Evolutionary conservation across 352 stramenopile genomes (phyloP).

Genomic region (Phytophthora quininea): DNA sequence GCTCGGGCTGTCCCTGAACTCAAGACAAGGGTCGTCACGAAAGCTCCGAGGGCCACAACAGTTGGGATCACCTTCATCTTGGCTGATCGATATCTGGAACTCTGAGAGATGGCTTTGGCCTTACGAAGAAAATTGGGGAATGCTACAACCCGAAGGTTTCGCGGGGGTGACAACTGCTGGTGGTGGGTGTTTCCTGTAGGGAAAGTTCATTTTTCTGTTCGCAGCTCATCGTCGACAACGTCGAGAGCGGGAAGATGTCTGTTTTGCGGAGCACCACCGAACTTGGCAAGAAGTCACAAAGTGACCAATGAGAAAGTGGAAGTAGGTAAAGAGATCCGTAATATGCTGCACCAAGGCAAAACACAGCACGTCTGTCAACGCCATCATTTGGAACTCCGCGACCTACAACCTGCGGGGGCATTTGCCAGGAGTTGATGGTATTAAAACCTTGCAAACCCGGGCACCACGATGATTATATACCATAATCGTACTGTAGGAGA

Average conservation of each 20-base stretch:
- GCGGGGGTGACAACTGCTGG: background rate
- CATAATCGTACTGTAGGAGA: too few species aligned
- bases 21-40: constrained; percentile 22
- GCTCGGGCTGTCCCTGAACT: constrained; percentile 19
- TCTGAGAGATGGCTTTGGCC: constrained; percentile 8
- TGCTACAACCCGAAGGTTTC: background rate
- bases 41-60: constrained; percentile 19
- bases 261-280: background rate
- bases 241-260: background rate
- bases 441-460: too few species aligned
- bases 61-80: constrained; percentile 31
- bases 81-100: background rate
- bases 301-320: constrained; percentile 7
- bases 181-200: background rate
- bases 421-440: too few species aligned
- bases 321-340: too few species aligned
- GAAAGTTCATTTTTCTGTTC: background rate
- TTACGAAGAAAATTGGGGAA: constrained; percentile 31
- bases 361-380: too few species aligned
- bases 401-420: too few species aligned
- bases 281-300: background rate
- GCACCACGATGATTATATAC: too few species aligned
- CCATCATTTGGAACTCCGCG: too few species aligned
- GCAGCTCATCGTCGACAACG: background rate
- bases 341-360: too few species aligned